Conservation (phyloP, 2,329 filamentous ascomycete genomes). For the Akanthomyces lecanii region DNA sequence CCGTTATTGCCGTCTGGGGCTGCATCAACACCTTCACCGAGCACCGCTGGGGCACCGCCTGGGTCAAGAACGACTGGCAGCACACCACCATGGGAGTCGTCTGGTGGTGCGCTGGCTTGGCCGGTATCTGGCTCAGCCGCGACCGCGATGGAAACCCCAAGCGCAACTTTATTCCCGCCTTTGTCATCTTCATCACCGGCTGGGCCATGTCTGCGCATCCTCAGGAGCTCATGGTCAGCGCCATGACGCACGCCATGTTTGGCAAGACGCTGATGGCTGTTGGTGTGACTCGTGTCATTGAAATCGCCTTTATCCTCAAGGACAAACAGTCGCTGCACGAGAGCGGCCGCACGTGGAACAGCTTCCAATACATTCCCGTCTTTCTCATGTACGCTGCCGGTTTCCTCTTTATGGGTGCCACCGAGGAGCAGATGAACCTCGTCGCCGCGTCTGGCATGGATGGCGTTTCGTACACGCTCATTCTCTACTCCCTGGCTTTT, state of each 20-base stretch:
- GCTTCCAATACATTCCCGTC: constrained; percentile 52
- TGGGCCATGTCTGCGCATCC: constrained; percentile 95
- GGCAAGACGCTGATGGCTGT: constrained; percentile 94
- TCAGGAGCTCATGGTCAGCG: constrained; percentile 77
- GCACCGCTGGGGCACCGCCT: constrained; percentile 84
- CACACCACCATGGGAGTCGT: constrained; percentile 99
- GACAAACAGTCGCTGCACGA: constrained; percentile 63
- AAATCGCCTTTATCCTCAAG: constrained; percentile 80
- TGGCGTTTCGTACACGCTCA: constrained; percentile 87
- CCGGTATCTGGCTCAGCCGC: constrained; percentile 87
- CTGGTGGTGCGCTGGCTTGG: constrained; percentile 92
- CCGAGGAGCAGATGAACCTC: constrained; percentile 89
- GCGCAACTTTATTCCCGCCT: constrained; percentile 86
- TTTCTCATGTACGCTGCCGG: constrained; percentile 82
- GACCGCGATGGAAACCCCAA: constrained; percentile 80
- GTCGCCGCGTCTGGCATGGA: constrained; percentile 71
- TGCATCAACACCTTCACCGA: constrained; percentile 98
- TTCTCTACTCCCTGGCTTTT: constrained; percentile 86
- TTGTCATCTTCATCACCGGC: constrained; percentile 87
- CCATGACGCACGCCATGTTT: constrained; percentile 83
- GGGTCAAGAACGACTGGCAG: constrained; percentile 92
- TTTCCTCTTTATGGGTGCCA: constrained; percentile 96
- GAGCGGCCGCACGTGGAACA: constrained; percentile 65
- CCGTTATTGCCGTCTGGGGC: constrained; percentile 89
- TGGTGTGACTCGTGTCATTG: constrained; percentile 78